phyloP scores from a whole-genome alignment of 2,329 filamentous ascomycete species.

The Aspergillus sojae region DNA sequence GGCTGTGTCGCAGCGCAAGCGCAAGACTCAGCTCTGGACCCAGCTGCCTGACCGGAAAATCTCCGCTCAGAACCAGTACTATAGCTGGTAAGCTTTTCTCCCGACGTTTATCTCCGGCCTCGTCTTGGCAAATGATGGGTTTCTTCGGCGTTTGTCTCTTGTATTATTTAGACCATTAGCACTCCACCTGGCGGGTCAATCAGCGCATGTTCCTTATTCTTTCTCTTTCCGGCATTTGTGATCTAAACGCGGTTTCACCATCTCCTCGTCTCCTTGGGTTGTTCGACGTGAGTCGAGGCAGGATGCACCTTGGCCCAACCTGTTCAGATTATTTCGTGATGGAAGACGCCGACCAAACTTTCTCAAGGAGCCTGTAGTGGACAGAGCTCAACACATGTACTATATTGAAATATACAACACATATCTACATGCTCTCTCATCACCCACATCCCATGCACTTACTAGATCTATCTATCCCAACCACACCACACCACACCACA shows the following conservation, averaged over 20 bases:
- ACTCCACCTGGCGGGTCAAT: conserved; percentile 1
- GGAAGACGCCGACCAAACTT: neutral
- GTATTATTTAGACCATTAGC: conserved; percentile 7
- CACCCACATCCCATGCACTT: neutral
- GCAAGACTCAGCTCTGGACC: conserved; percentile 78
- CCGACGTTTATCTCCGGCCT: neutral
- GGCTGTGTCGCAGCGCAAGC: conserved; percentile 74
- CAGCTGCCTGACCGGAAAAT: conserved; percentile 85
- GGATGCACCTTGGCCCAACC: neutral
- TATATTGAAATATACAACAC: conserved; percentile 19
- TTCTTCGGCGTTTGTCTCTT: conserved; percentile 1
- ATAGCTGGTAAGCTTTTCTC: conserved; percentile 71
- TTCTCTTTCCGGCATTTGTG: conserved; percentile 4
- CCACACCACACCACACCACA: neutral
- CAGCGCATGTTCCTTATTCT: conserved; percentile 1
- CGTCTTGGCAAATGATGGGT: neutral
- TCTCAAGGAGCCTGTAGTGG: conserved; percentile 1
- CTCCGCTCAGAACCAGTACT: conserved; percentile 83
- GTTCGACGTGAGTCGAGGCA: neutral
- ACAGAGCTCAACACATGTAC: conserved; percentile 11
- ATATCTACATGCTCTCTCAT: neutral
- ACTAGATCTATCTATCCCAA: neutral
- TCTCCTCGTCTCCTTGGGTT: neutral
- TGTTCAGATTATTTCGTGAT: neutral
- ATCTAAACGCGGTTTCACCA: neutral